These are phyloP conservation scores for Mucor racemosus DNA, from an alignment of 371 early-diverging fungal species.

Conservation along the genomic window DNA sequence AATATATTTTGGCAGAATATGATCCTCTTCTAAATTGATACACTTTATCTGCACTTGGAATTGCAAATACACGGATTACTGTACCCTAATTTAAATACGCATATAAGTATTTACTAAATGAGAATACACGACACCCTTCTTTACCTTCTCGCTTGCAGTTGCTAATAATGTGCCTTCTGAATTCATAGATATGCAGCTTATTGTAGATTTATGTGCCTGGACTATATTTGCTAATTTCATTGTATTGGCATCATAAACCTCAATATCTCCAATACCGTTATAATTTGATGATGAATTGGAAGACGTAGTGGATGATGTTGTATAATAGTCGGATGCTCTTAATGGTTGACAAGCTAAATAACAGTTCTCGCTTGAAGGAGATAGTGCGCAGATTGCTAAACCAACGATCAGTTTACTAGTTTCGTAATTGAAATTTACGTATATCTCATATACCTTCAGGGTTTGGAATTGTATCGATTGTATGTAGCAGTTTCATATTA, in stretches of 20 bases:
- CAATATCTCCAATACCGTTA: slow-evolving; percentile 77
- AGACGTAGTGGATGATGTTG: slow-evolving; percentile 49
- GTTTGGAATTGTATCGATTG: slow-evolving; percentile 92
- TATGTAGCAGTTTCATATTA: slow-evolving; percentile 95
- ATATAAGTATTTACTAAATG: not conserved
- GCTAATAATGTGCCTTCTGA: slow-evolving; percentile 92
- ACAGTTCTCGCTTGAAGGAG: slow-evolving; percentile 92
- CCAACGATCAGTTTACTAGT: not conserved
- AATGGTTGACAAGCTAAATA: slow-evolving; percentile 91
- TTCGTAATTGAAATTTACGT: slow-evolving; percentile 44
- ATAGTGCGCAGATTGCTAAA: slow-evolving; percentile 88
- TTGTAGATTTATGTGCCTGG: slow-evolving; percentile 91
- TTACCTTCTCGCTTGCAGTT: slow-evolving; percentile 93
- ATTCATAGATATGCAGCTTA: slow-evolving; percentile 85
- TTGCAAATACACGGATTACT: slow-evolving; percentile 91
- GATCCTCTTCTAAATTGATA: slow-evolving; percentile 94
- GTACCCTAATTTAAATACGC: slow-evolving; percentile 72
- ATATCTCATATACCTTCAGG: slow-evolving; percentile 78
- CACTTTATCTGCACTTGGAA: slow-evolving; percentile 84
- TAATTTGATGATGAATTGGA: slow-evolving; percentile 20
- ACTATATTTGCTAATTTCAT: slow-evolving; percentile 90
- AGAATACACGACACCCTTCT: not conserved
- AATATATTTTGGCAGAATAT: slow-evolving; percentile 87
- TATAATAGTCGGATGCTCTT: slow-evolving; percentile 45
- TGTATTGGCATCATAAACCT: slow-evolving; percentile 86